Evolutionary conservation across 805 yeast genomes (phyloP).

Genomic region (Wickerhamiella sergipiensis): DNA sequence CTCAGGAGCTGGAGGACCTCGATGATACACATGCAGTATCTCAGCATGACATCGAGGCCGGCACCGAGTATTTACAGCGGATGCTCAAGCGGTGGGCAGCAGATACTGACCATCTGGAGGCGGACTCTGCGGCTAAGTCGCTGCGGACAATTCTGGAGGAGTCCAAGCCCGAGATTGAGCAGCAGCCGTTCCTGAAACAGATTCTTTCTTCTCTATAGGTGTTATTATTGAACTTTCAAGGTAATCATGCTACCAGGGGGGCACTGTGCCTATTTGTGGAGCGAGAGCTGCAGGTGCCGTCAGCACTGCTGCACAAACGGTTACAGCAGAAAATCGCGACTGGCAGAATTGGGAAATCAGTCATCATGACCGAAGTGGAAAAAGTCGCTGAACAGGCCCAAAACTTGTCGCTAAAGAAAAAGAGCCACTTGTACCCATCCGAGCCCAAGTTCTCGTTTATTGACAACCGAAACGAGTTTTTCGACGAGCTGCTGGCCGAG

Average conservation of each 20-base stretch:
- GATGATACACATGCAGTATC: slow-evolving; percentile 31
- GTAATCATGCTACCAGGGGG: no score
- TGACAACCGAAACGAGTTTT: slow-evolving; percentile 62
- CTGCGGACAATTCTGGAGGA: slow-evolving; percentile 7
- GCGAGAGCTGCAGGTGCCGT: not conserved
- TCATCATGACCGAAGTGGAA: slow-evolving; percentile 4
- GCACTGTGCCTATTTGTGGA: no score
- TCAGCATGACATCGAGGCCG: slow-evolving; percentile 38
- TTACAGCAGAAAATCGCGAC: not conserved
- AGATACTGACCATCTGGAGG: slow-evolving; percentile 13
- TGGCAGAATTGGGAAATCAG: not conserved
- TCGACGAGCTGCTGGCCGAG: slow-evolving; percentile 66
- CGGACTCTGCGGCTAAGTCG: slow-evolving; percentile 4
- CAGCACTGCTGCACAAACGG: not conserved
- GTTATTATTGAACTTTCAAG: no score
- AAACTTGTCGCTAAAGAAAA: slow-evolving; percentile 9
- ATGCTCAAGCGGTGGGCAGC: slow-evolving; percentile 30
- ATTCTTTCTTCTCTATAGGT: slow-evolving; percentile 1
- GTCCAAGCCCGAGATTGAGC: slow-evolving; percentile 6
- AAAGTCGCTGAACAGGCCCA: slow-evolving; percentile 8
- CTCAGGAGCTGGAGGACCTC: slow-evolving; percentile 66
- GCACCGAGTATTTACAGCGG: slow-evolving; percentile 36
- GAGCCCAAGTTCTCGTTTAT: slow-evolving; percentile 79
- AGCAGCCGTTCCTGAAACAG: slow-evolving; percentile 10
- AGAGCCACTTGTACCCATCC: slow-evolving; percentile 14